Conservation (phyloP, 805 yeast genomes). For the Candida maesae region DNA sequence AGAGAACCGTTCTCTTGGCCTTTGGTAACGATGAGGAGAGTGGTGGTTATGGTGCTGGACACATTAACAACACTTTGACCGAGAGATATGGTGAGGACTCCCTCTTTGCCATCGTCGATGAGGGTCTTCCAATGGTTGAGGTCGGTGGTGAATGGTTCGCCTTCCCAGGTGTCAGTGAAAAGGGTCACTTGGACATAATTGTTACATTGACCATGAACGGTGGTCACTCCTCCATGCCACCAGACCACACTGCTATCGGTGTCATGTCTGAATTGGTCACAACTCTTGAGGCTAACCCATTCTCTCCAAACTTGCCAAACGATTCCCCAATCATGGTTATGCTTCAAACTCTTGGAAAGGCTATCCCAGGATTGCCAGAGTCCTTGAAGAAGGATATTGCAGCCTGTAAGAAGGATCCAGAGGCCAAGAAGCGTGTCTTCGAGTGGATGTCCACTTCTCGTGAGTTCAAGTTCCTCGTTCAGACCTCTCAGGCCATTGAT, state of each 20-base stretch:
- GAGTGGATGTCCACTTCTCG: conserved; percentile 17
- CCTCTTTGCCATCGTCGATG: conserved; percentile 61
- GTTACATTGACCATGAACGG: conserved; percentile 60
- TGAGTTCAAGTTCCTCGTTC: conserved; percentile 15
- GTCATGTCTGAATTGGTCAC: conserved; percentile 51
- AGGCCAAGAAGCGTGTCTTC: conserved; percentile 36
- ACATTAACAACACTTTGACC: conserved; percentile 42
- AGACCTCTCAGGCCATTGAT: conserved; percentile 26
- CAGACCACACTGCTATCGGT: conserved; percentile 73
- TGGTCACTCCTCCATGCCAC: conserved; percentile 72
- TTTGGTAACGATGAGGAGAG: conserved; percentile 79
- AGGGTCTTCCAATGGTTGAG: conserved; percentile 39
- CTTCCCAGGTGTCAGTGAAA: conserved; percentile 46
- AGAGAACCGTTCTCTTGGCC: conserved; percentile 55
- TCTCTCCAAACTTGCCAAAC: conserved; percentile 39
- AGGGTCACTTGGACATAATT: conserved; percentile 34
- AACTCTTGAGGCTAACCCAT: conserved; percentile 53
- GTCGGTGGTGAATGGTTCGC: conserved; percentile 39
- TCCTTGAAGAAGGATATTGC: conserved; percentile 31
- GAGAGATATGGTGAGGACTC: conserved; percentile 57
- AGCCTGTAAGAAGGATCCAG: conserved; percentile 31
- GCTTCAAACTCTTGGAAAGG: conserved; percentile 60
- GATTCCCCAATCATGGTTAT: conserved; percentile 52
- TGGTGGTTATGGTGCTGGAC: conserved; percentile 61
- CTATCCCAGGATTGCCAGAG: conserved; percentile 28